Conservation (phyloP, 2,329 filamentous ascomycete genomes). For the Fusarium sp. region DNA sequence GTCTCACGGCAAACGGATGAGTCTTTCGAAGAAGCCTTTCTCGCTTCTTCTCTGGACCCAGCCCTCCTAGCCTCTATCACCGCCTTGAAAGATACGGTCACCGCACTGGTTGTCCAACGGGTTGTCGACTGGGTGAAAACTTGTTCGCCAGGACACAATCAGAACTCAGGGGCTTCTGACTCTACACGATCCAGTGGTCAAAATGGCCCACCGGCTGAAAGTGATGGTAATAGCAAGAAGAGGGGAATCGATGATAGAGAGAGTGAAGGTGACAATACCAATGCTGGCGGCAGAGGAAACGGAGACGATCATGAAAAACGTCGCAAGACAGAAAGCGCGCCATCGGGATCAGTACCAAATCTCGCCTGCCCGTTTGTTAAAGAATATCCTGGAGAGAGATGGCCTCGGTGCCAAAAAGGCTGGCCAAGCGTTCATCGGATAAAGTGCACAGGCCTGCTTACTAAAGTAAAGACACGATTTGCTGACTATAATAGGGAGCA, state of each 20-base stretch:
- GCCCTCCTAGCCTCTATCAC: background rate
- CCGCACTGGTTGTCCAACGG: background rate
- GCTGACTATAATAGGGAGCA: constrained; percentile 15
- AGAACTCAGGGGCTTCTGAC: background rate
- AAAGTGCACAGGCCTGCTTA: background rate
- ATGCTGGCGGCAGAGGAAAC: background rate
- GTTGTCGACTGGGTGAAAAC: constrained; percentile 16
- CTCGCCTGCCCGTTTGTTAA: constrained; percentile 28
- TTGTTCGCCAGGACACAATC: background rate
- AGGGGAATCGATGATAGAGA: constrained; percentile 12
- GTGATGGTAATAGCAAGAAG: background rate
- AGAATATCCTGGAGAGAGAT: constrained; percentile 2
- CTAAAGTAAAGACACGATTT: no score
- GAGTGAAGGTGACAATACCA: background rate
- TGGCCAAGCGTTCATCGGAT: constrained; percentile 20
- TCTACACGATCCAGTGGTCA: background rate
- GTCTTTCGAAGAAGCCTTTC: constrained; percentile 20
- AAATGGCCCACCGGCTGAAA: background rate
- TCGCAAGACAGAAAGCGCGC: constrained; percentile 1
- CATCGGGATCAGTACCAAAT: background rate
- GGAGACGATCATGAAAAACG: constrained; percentile 28
- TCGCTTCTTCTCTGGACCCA: constrained; percentile 5
- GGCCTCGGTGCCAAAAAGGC: constrained; percentile 1
- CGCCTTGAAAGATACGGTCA: constrained; percentile 17
- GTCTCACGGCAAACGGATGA: constrained; percentile 21